phyloP scores from a whole-genome alignment of 2,329 filamentous ascomycete genomes.

The Fusarium longipes region DNA sequence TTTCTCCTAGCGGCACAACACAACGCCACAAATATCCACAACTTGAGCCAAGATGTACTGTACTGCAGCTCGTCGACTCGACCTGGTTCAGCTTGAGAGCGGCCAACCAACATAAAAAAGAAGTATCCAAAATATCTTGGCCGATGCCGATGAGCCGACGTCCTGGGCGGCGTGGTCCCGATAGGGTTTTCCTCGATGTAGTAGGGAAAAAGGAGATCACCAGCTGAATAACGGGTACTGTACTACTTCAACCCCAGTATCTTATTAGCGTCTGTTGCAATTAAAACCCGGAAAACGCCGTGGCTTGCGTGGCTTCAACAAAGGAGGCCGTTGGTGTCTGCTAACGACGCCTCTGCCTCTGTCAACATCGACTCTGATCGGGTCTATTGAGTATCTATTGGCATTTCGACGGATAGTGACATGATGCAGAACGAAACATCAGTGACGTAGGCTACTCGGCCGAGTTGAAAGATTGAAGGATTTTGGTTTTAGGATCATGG shows the following conservation, averaged over 20 bases:
- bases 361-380: neutral
- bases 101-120: neutral
- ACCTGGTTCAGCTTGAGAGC: neutral
- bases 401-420: slow-evolving; percentile 1
- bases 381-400: slow-evolving; percentile 17
- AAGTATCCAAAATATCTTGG: neutral
- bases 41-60: neutral
- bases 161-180: neutral
- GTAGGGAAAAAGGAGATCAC: neutral
- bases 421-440: neutral
- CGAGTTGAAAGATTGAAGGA: neutral
- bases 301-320: slow-evolving; percentile 11
- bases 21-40: slow-evolving; percentile 18
- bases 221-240: slow-evolving; percentile 14
- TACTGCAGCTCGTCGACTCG: neutral
- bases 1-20: neutral
- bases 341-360: slow-evolving; percentile 1
- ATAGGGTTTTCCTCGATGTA: neutral
- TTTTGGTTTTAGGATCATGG: neutral
- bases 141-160: slow-evolving; percentile 12
- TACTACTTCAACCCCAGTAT: neutral
- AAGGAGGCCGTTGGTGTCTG: neutral
- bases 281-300: slow-evolving; percentile 4
- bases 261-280: slow-evolving; percentile 18
- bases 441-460: neutral